Evolutionary conservation across 2,329 filamentous ascomycete genomes (phyloP), one percentile per base, ranked within the genome.

Genomic region (Calonectria honghensis): DNA sequence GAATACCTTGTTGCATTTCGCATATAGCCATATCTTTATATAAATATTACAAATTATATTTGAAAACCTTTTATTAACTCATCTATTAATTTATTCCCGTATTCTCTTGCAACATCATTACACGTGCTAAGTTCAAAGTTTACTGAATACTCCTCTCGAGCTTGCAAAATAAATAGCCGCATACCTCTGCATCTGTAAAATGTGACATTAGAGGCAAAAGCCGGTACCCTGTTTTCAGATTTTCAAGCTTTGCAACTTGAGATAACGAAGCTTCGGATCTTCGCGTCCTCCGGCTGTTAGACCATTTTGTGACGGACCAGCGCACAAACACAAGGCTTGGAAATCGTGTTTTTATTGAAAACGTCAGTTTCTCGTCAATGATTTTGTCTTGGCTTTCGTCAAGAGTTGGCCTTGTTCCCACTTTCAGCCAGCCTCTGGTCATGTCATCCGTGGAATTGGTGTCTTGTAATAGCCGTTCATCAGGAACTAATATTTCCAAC

Each of bases 151-250:
- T n/a, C 16, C n/a, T 57, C 20, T 57, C 52, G n/a, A 57, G n/a
- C n/a, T 63, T 63, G 24, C 57, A 63, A 63, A 63, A 63, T 29
- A 63, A 6, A 29, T 63, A 29, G 2, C 57, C 57, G 7, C 24
- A 63, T 10, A 1, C 11, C 16, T 29, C 57, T 20, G 18, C 29
- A 29, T 63, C 11, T 18, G 10, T 9, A n/a, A 18, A 4, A 13
- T 29, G 1, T 27, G 52, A n/a, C 16, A 10, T 35, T 9, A 63
- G 9, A 27, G 57, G 57, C 13, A 63, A 29, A 29, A 20, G n/a
- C 10, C 57, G 35, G 37, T 63, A 63, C 4, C 57, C 57, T 2
- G 35, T 27, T 29, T 41, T 63, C 11, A 63, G 11, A 41, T 41
- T 63, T 7, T 63, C 57, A 29, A 63, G 35, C 29, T 41, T 63